Percentiles rank a stretch among this genome's conserved stretches.
Conservation (phyloP, 257 asterid genomes). For the Misopates orontium region DNA sequence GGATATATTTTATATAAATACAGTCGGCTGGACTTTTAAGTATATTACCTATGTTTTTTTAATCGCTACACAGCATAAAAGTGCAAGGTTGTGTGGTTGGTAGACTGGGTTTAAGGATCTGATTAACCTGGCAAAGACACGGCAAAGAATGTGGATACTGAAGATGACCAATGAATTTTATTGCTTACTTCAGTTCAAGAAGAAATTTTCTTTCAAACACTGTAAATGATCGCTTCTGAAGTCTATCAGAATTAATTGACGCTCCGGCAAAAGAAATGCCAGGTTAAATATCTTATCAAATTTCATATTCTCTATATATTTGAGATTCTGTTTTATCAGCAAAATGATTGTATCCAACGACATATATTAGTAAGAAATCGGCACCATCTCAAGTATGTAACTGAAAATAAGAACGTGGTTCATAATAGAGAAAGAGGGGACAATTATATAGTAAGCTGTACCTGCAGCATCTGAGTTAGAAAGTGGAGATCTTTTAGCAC, state of each 20-base stretch:
- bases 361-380: neutral
- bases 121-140: neutral
- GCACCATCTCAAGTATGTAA: neutral
- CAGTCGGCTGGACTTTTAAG: neutral
- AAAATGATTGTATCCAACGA: slow-evolving; percentile 7
- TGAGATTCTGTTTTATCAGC: slow-evolving; percentile 22
- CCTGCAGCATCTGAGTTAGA: slow-evolving; percentile 53
- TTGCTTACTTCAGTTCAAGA: neutral
- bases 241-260: neutral
- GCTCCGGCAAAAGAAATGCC: slow-evolving; percentile 1
- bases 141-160: neutral
- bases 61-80: neutral
- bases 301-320: neutral
- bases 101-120: neutral
- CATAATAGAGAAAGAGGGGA: neutral
- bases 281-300: slow-evolving; percentile 1
- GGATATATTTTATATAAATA: neutral
- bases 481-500: slow-evolving; percentile 43
- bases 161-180: neutral
- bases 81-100: neutral
- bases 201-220: neutral
- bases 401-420: neutral
- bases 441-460: slow-evolving; percentile 15
- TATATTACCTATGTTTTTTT: neutral
- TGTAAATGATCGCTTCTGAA: neutral